phyloP scores from a whole-genome alignment of 768 basidiomycete species.

The Thelephora ganbajun region DNA sequence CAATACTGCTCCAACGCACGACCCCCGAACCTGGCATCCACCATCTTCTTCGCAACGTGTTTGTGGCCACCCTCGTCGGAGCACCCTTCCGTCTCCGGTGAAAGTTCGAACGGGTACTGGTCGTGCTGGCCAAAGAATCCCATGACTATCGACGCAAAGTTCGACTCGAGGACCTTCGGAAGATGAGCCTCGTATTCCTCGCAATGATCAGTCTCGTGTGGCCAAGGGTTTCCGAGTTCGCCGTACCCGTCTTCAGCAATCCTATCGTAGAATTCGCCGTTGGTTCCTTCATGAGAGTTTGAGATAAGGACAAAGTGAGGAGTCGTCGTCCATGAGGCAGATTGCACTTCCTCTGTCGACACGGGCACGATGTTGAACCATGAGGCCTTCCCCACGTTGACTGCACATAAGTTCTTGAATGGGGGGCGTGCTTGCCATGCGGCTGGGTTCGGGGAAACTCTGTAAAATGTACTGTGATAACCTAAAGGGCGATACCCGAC shows the following conservation, averaged over 20 bases:
- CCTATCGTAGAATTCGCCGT: background rate
- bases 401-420: background rate
- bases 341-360: background rate
- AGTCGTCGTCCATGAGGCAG: background rate
- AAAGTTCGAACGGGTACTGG: background rate
- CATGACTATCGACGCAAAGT: background rate
- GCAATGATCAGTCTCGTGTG: background rate
- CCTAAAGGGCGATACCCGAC: background rate
- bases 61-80: background rate
- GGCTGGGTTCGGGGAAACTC: background rate
- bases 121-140: background rate
- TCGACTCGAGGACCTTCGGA: background rate
- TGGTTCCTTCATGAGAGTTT: background rate
- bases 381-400: background rate
- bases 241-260: background rate
- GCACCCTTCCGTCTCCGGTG: background rate
- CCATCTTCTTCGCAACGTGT: background rate
- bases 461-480: background rate
- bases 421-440: background rate
- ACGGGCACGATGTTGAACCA: background rate
- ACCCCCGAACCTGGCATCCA: background rate
- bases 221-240: background rate
- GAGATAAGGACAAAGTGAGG: background rate
- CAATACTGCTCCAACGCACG: background rate
- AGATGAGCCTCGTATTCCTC: background rate